These are phyloP conservation scores for Dendrothele bispora DNA, from an alignment of 768 basidiomycete genomes.

Conservation along the genomic window DNA sequence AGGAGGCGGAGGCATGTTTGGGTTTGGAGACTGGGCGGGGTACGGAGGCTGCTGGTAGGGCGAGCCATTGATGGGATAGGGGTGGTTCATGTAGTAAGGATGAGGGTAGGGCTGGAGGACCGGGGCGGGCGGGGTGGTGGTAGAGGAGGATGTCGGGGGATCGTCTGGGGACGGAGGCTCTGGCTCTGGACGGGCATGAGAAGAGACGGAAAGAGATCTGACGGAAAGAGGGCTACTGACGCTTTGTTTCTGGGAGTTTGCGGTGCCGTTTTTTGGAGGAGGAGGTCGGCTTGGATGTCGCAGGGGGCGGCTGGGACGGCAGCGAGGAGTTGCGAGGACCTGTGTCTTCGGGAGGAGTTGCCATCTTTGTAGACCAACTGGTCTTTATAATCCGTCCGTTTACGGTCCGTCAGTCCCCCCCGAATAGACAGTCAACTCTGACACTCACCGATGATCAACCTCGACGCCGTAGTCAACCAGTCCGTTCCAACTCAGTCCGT, in stretches of 20 bases:
- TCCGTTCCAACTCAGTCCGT: no score
- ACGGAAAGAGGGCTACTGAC: slow-evolving; percentile 21
- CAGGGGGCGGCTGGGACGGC: slow-evolving; percentile 48
- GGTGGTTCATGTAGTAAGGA: slow-evolving; percentile 64
- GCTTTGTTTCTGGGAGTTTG: slow-evolving; percentile 37
- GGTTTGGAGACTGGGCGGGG: slow-evolving; percentile 31
- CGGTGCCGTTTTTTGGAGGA: slow-evolving; percentile 57
- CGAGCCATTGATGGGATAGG: slow-evolving; percentile 63
- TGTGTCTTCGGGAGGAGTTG: slow-evolving; percentile 49
- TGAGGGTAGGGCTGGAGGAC: slow-evolving; percentile 57
- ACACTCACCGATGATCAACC: no score
- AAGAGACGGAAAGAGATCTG: slow-evolving; percentile 8
- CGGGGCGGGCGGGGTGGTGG: slow-evolving; percentile 36
- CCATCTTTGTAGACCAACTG: slow-evolving; percentile 40
- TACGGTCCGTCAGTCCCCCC: no score
- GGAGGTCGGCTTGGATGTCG: slow-evolving; percentile 40
- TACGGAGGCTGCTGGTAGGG: slow-evolving; percentile 42
- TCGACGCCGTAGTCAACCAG: no score
- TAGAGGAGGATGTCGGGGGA: slow-evolving; percentile 26
- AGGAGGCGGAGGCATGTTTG: slow-evolving; percentile 38
- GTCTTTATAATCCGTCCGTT: no score
- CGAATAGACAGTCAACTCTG: no score
- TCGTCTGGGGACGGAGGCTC: slow-evolving; percentile 27
- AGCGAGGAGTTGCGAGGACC: slow-evolving; percentile 32
- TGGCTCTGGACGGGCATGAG: not conserved